Base-by-base conservation (phyloP, 2,329 filamentous ascomycete species). In the Pyrenophora seminiperda region DNA sequence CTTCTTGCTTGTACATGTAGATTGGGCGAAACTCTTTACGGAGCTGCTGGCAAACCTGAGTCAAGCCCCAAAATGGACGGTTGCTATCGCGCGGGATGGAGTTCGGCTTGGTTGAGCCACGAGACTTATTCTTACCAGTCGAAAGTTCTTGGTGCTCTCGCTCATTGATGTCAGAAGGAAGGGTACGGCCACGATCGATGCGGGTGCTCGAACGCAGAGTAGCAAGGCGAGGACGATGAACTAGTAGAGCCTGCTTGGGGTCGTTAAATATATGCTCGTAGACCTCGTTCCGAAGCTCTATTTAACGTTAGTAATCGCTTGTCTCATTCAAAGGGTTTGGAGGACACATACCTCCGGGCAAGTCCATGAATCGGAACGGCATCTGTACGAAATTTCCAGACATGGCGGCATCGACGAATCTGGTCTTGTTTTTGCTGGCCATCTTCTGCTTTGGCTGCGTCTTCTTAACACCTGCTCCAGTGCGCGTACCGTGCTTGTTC, bases 281-380 rank as follows among this genome's bases (percentile, higher is more conserved):
- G 17, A 71, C 56, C 11, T 56, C 17, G 47, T 71, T 71, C 4
- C 67, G 60, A 14, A 71, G 47, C 24, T 71, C 67, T 71, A 30
- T 6, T 40, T 1, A 15, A 3, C 7, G 11, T 62, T 20, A 59
- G 54, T 18, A 9, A 29, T 9, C 10, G 17, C 20, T 40, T 7
- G 15, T 20, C n/a, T 30, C 24, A 14, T 19, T 6, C 14, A 2
- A 5, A 7, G n/a, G 30, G 7, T 22, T 6, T 10, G 24, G 3
- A 7, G 11, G 2, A 5, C 10, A 41, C 52, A n/a, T 53, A 61
- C 63, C 62, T 6, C 62, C 62, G 2, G 63, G 63, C 1, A 66
- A 55, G 7, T 65, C 55, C 47, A 65, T 42, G 38, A 66, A 56
- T 2, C 54, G 46, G 6, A 54, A 56, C 1, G 39, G n/a, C 37